These are phyloP conservation scores for Paulownia fortunei DNA, from an alignment of 257 asterid species.

Conservation along the genomic window DNA sequence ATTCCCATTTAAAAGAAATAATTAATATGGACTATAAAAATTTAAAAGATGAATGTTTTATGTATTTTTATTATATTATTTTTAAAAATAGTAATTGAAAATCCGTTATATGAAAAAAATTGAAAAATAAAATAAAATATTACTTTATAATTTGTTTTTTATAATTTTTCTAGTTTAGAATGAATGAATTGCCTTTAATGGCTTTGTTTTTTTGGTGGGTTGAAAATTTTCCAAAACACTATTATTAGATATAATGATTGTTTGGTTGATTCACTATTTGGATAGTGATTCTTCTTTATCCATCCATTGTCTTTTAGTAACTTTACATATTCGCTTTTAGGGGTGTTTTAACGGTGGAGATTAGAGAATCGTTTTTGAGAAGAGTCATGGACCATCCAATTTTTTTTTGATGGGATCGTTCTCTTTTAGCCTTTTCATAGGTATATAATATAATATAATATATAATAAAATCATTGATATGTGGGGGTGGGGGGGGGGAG, in stretches of 20 bases:
- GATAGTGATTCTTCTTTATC: slow-evolving; percentile 47
- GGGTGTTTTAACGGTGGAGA: slow-evolving; percentile 41
- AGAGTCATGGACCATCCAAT: slow-evolving; percentile 44
- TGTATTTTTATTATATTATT: too few relatives aligned
- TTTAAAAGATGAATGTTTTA: too few relatives aligned
- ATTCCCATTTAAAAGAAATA: too few relatives aligned
- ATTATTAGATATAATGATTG: slow-evolving; percentile 24
- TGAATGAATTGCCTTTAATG: too few relatives aligned
- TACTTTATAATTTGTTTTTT: too few relatives aligned
- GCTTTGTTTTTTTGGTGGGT: neutral
- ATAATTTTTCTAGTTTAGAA: too few relatives aligned
- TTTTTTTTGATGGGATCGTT: slow-evolving; percentile 25
- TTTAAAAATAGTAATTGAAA: too few relatives aligned
- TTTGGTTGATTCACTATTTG: slow-evolving; percentile 37
- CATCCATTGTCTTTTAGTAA: slow-evolving; percentile 35
- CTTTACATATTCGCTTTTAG: slow-evolving; percentile 36
- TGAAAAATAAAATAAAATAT: too few relatives aligned
- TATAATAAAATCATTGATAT: slow-evolving; percentile 23
- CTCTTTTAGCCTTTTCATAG: slow-evolving; percentile 21
- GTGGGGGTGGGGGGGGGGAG: slow-evolving; percentile 23
- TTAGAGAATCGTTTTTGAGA: slow-evolving; percentile 27
- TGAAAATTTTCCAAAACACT: neutral
- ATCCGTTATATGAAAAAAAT: too few relatives aligned
- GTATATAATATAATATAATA: neutral
- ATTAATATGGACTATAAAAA: too few relatives aligned